phyloP scores from a whole-genome alignment of 352 stramenopile genomes.

The Phytophthora europaea region DNA sequence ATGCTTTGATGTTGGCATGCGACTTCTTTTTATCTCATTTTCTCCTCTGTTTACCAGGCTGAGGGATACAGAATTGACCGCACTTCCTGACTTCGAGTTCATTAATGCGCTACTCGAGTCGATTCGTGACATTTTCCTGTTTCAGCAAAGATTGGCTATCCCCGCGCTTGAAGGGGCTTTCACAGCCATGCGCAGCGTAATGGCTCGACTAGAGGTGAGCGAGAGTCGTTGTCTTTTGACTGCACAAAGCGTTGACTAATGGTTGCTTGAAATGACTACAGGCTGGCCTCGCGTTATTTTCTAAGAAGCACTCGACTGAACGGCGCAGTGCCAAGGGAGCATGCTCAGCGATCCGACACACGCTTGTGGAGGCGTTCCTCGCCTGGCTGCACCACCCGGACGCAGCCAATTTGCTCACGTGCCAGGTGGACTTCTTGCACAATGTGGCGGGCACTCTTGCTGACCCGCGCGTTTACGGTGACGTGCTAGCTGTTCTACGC shows the following conservation, averaged over 20 bases:
- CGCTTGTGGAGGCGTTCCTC: slow-evolving; percentile 73
- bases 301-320: slow-evolving; percentile 45
- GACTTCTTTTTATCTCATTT: background rate
- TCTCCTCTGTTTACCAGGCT: slow-evolving; percentile 42
- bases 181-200: slow-evolving; percentile 51
- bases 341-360: slow-evolving; percentile 68
- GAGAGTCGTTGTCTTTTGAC: background rate
- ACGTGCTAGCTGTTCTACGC: slow-evolving; percentile 59
- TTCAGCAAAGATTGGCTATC: slow-evolving; percentile 39
- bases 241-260: background rate
- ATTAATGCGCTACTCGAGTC: slow-evolving; percentile 59
- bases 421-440: slow-evolving; percentile 59
- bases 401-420: slow-evolving; percentile 34
- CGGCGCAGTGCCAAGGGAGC: slow-evolving; percentile 54
- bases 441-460: slow-evolving; percentile 73
- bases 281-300: slow-evolving; percentile 31
- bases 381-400: slow-evolving; percentile 72
- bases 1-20: background rate
- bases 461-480: slow-evolving; percentile 76
- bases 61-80: slow-evolving; percentile 38
- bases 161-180: slow-evolving; percentile 45
- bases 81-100: slow-evolving; percentile 69
- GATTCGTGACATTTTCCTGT: slow-evolving; percentile 64
- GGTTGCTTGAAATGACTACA: slow-evolving; percentile 12
- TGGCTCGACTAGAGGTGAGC: slow-evolving; percentile 70